phyloP scores from a whole-genome alignment of 2,329 filamentous ascomycete species.

The Capronia americana region DNA sequence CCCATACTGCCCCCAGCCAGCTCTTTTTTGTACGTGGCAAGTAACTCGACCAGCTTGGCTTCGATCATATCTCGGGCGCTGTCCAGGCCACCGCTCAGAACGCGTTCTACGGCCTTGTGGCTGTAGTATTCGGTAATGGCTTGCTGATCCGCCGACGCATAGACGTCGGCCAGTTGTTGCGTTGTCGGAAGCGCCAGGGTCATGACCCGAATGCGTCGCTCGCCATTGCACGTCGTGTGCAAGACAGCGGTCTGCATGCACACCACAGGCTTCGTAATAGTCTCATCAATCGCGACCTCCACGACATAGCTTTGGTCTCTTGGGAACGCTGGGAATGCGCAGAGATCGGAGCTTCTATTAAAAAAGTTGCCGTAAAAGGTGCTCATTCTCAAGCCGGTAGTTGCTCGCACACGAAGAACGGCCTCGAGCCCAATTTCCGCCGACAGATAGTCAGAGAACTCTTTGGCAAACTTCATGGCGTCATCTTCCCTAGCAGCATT shows the following conservation, averaged over 20 bases:
- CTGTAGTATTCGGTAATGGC: conserved; percentile 94
- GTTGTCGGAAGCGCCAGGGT: conserved; percentile 93
- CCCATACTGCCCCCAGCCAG: conserved; percentile 95
- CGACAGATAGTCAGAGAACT: conserved; percentile 97
- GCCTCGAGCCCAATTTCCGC: conserved; percentile 95
- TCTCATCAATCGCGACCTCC: conserved; percentile 97
- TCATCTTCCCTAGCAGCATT: conserved; percentile 92
- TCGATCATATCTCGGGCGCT: conserved; percentile 89
- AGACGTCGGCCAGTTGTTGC: conserved; percentile 85
- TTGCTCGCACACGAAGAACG: conserved; percentile 91
- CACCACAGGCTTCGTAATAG: conserved; percentile 85
- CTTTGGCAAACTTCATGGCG: conserved; percentile 95
- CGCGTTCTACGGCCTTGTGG: conserved; percentile 95
- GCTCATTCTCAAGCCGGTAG: conserved; percentile 92
- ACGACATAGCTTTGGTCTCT: conserved; percentile 97
- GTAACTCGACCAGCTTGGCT: conserved; percentile 86
- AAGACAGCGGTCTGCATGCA: conserved; percentile 94
- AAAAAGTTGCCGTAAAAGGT: conserved; percentile 99
- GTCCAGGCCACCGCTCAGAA: conserved; percentile 83
- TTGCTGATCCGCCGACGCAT: conserved; percentile 91
- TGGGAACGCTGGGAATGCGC: conserved; percentile 96
- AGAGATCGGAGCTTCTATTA: conserved; percentile 95
- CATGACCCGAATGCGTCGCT: conserved; percentile 91
- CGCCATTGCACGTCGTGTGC: conserved; percentile 97
- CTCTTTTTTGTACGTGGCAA: conserved; percentile 97